Evolutionary conservation across 108 stramenopile species (phyloP).

Genomic region (Cyclostephanos tholiformis): DNA sequence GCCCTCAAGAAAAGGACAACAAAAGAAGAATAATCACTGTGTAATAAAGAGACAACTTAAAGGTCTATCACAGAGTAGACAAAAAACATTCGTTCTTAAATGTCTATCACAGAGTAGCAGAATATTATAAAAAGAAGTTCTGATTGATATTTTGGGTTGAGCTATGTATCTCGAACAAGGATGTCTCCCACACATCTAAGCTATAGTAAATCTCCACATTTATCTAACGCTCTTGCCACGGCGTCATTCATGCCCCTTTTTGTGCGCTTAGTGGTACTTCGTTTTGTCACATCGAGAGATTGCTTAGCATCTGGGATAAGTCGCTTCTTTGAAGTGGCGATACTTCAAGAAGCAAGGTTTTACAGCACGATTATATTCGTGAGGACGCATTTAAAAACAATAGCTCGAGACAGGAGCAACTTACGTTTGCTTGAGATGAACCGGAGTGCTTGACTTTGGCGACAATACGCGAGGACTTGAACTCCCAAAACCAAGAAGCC

Average conservation of each 20-base stretch:
- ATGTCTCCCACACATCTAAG: neutral
- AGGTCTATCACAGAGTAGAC: neutral
- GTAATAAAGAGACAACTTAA: neutral
- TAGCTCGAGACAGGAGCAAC: neutral
- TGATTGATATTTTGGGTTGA: no score
- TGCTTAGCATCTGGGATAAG: conserved; percentile 11
- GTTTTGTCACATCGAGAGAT: conserved; percentile 10
- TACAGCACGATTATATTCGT: neutral
- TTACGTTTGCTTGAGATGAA: conserved; percentile 35
- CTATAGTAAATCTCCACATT: conserved; percentile 9
- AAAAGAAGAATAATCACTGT: no score
- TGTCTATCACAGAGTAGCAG: no score
- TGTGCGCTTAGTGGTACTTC: conserved; percentile 26
- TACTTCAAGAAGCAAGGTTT: neutral
- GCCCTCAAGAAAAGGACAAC: no score
- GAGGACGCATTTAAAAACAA: neutral
- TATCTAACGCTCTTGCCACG: conserved; percentile 20
- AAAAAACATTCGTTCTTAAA: no score
- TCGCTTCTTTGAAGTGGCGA: conserved; percentile 29
- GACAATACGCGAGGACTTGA: conserved; percentile 26
- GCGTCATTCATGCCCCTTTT: conserved; percentile 41
- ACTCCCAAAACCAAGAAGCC: conserved; percentile 27
- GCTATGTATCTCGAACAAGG: neutral
- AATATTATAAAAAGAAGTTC: no score
- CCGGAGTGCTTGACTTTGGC: conserved; percentile 23